Percentiles rank a stretch among this genome's conserved stretches.
These are phyloP conservation scores for Diaporthe eres DNA, from an alignment of 2,329 filamentous ascomycete species.

Conservation along the genomic window DNA sequence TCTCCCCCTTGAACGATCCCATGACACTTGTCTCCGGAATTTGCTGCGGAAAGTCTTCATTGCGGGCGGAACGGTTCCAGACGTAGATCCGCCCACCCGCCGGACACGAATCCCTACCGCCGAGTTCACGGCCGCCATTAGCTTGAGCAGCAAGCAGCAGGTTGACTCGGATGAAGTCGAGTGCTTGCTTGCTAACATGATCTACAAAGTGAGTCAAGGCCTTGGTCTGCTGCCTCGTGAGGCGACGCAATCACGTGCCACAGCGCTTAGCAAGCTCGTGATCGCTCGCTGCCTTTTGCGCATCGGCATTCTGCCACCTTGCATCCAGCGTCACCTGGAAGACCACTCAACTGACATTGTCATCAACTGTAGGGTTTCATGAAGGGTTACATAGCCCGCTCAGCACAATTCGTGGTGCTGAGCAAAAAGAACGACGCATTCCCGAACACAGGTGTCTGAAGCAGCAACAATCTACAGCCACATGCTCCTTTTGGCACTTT, in stretches of 20 bases:
- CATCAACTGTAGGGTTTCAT: conserved; percentile 79
- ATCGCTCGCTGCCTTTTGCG: not conserved
- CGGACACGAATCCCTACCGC: conserved; percentile 84
- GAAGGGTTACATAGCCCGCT: conserved; percentile 98
- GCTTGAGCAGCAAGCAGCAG: conserved; percentile 76
- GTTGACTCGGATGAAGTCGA: conserved; percentile 95
- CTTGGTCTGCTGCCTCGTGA: not conserved
- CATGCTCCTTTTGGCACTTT: not conserved
- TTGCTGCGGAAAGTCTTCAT: conserved; percentile 93
- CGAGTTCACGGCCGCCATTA: conserved; percentile 89
- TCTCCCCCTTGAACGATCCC: conserved; percentile 90
- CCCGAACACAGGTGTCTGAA: conserved; percentile 83
- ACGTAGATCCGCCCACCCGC: conserved; percentile 66
- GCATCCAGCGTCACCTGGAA: conserved; percentile 18
- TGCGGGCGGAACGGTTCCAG: conserved; percentile 80
- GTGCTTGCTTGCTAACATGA: conserved; percentile 94
- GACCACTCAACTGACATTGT: conserved; percentile 47
- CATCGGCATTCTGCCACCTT: not conserved
- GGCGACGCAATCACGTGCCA: not conserved
- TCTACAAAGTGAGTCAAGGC: conserved; percentile 83
- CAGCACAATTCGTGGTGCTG: conserved; percentile 89
- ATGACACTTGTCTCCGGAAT: conserved; percentile 93
- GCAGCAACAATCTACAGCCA: not conserved
- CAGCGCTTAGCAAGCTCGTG: not conserved
- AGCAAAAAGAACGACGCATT: conserved; percentile 97